Percentiles rank a stretch among this genome's conserved stretches.
These are phyloP conservation scores for Chondrus crispus DNA, from an alignment of 23 red algal species.

Conservation along the genomic window DNA sequence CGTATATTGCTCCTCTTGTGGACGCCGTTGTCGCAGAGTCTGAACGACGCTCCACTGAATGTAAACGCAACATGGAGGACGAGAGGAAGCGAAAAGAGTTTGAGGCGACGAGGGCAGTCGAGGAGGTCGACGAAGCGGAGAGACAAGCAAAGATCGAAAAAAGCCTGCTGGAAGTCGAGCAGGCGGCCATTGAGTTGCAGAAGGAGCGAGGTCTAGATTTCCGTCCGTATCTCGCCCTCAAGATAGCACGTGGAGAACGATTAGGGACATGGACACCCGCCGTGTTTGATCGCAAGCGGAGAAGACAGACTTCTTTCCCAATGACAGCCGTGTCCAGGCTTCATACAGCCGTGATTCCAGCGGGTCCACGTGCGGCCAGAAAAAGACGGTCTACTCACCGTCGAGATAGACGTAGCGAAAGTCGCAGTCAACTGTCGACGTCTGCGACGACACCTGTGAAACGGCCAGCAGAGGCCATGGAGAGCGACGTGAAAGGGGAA, in stretches of 20 bases:
- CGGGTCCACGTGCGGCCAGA: too few relatives aligned
- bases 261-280: slow-evolving; percentile 45
- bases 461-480: too few relatives aligned
- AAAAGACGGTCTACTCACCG: too few relatives aligned
- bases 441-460: too few relatives aligned
- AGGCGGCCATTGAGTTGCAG: slow-evolving; percentile 11
- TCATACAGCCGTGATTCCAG: too few relatives aligned
- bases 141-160: slow-evolving; percentile 30
- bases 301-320: slow-evolving; percentile 51
- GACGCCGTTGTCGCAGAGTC: slow-evolving; percentile 3
- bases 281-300: slow-evolving; percentile 34
- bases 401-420: too few relatives aligned
- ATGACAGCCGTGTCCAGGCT: too few relatives aligned
- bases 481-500: too few relatives aligned
- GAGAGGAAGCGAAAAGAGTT: not conserved
- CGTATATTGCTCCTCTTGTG: slow-evolving; percentile 27
- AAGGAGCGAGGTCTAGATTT: slow-evolving; percentile 42
- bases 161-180: slow-evolving; percentile 10
- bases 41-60: not conserved
- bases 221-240: slow-evolving; percentile 30
- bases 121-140: slow-evolving; percentile 11
- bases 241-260: slow-evolving; percentile 31
- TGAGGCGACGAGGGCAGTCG: slow-evolving; percentile 11
- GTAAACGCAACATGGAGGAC: slow-evolving; percentile 14
- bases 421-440: too few relatives aligned